phyloP scores from a whole-genome alignment of 257 asterid species.

The Buddleja alternifolia region DNA sequence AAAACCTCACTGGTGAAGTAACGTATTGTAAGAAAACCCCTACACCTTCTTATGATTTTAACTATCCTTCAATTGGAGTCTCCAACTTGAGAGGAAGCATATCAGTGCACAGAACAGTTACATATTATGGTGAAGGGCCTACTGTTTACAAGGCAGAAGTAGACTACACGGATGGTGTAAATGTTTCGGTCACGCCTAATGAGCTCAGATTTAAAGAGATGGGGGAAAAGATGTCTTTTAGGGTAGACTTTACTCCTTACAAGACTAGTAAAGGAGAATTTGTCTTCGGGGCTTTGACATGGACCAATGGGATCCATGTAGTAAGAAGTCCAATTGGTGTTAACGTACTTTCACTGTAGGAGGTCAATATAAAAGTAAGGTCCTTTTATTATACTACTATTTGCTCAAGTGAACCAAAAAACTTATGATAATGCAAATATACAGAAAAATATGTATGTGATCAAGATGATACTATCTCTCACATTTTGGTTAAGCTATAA shows the following conservation, averaged over 20 bases:
- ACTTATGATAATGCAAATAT: no score
- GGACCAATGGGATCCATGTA: conserved; percentile 55
- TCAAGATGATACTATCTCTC: no score
- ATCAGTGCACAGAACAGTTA: conserved; percentile 55
- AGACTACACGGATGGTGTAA: conserved; percentile 49
- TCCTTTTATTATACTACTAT: not conserved
- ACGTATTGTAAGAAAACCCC: conserved; percentile 39
- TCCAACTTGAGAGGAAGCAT: conserved; percentile 48
- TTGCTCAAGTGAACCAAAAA: no score
- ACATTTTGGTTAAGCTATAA: no score
- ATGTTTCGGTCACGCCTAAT: conserved; percentile 47
- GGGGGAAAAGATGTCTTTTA: conserved; percentile 46
- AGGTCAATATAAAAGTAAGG: conserved; percentile 1
- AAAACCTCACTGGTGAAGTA: conserved; percentile 47
- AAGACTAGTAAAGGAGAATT: conserved; percentile 42
- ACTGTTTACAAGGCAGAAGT: conserved; percentile 43
- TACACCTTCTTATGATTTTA: conserved; percentile 44
- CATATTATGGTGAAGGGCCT: conserved; percentile 54
- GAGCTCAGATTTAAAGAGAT: conserved; percentile 34
- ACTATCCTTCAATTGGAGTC: conserved; percentile 68
- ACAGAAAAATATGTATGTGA: no score
- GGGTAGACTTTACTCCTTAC: conserved; percentile 41
- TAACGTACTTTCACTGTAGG: conserved; percentile 41
- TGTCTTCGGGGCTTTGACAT: conserved; percentile 53
- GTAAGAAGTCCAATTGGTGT: conserved; percentile 62